Base-by-base conservation (phyloP, 768 basidiomycete genomes). In the Lentinula sp. region DNA sequence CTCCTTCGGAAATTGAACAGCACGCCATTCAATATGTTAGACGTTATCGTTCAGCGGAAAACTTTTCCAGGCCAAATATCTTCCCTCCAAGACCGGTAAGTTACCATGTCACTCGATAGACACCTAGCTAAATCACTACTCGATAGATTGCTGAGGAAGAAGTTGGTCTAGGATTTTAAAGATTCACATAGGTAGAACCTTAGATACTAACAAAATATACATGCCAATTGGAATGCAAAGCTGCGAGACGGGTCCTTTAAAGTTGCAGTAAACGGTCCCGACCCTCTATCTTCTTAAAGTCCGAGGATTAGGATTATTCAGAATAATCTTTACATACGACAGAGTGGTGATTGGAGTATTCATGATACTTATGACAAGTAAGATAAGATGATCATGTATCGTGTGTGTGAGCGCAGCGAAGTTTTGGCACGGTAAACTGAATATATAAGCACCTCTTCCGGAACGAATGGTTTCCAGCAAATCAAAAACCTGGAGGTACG, bases 11-110 rank as follows among this genome's bases (percentile, higher is more conserved):
- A 68, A 82, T 98, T 63, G 95, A 98, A 77, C 70, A 76, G 13
- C 85, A 91, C 63, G 96, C 95, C 21, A 89, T 98, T 75, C 85
- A 86, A 63, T 95, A 93, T 74, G 80, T 99, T 66, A 82, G 96
- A 74, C 82, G 91, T 69, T 97, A 91, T 77, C 85, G 96, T 68
- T 84, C 88, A 67, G 85, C 87, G 60, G 86, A 83, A 67, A 88
- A 91, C 74, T 87, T 80, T 71, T 78, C 82, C 45, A 83, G 88
- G 34, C 87, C 88, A 42, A 79, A 84, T 16, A 82, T 85, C 60
- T 79, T 90, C 69, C 88, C 87, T 65, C 71, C 76, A 65, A 79
- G 84, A 62, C 74, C 77, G 42, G 59, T 69, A 61, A 65, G 59
- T 43, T 15, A 39, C 43, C 28, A 34, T 43, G 21, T 5, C 18